phyloP scores from a whole-genome alignment of 257 asterid genomes.

The Solanum chmielewskii region DNA sequence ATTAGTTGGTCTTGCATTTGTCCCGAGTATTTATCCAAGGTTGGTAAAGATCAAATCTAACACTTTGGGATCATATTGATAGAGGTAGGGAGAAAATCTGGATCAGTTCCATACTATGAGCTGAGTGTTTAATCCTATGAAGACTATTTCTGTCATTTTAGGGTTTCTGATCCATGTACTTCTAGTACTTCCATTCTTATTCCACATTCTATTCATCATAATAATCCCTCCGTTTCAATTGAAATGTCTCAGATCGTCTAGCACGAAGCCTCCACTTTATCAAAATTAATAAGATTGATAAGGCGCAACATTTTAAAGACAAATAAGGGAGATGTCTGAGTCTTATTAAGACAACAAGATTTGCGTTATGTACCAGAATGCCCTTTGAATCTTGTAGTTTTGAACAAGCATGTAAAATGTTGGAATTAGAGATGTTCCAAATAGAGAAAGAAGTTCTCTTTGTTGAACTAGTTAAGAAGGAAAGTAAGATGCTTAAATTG shows the following conservation, averaged over 20 bases:
- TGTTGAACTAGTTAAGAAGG: background rate
- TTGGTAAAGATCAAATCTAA: background rate
- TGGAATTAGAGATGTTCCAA: background rate
- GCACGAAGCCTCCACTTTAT: background rate
- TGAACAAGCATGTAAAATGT: background rate
- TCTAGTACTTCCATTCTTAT: background rate
- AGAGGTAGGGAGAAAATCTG: background rate
- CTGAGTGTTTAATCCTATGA: background rate
- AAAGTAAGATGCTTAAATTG: background rate
- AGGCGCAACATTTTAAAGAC: background rate
- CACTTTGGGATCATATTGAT: background rate
- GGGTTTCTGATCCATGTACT: background rate
- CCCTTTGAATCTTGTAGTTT: background rate
- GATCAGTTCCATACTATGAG: background rate
- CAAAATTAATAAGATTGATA: background rate
- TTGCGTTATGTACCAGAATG: background rate
- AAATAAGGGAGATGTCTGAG: background rate
- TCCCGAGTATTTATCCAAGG: background rate
- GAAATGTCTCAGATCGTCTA: background rate
- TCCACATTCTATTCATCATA: background rate
- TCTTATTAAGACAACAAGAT: background rate
- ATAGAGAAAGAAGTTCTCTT: background rate
- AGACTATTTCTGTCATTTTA: background rate
- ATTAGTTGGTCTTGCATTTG: background rate
- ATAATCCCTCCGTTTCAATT: background rate